Base-by-base conservation (phyloP, 2,329 filamentous ascomycete species). In the Talaromyces pinophilus region DNA sequence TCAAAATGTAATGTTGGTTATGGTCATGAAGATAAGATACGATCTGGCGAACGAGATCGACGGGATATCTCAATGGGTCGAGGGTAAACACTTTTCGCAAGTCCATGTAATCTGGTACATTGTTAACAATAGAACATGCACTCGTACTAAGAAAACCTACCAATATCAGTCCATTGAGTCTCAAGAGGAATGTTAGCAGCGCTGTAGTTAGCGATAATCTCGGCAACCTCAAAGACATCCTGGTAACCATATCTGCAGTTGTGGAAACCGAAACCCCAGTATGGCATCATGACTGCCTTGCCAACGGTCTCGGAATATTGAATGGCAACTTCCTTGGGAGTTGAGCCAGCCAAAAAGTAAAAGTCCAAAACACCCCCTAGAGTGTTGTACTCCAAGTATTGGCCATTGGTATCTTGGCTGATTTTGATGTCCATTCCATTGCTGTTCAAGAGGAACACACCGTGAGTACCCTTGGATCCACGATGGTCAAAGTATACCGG, bases 341-440 rank as follows among this genome's bases (percentile, higher is more conserved):
- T 82, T 0, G 86, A 85, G 0, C 88, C 88, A 8, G 86, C 82
- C 10, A 90, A 71, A 72, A 90, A 89, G 73, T 90, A 90, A 62
- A 90, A 86, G 75, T 94, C 92, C 1, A 95, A 74, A 22, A 93
- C 84, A 10, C 92, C 92, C 6, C 92, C 91, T 0, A 94, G 82
- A 0, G 87, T 87, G 75, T 93, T 92, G 79, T 93, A 95, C 77
- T 93, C 90, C 5, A 95, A 84, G 66, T 89, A 92, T 74, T 93
- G 88, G 7, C 83, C 81, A 28, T 82, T 76, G 5, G 81, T 78
- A 1, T 85, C 86, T 69, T 87, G 85, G 74, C 92, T 85, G 75
- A 93, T 88, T 71, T 89, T 89, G 75, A 93, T 83, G 67, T 93
- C 90, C 88, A 93, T 93, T 40, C 87, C 90, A 71, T 92, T 90